These are phyloP conservation scores for Coelastrella sp. DNA, from an alignment of 139 green algal genomes.

Conservation along the genomic window DNA sequence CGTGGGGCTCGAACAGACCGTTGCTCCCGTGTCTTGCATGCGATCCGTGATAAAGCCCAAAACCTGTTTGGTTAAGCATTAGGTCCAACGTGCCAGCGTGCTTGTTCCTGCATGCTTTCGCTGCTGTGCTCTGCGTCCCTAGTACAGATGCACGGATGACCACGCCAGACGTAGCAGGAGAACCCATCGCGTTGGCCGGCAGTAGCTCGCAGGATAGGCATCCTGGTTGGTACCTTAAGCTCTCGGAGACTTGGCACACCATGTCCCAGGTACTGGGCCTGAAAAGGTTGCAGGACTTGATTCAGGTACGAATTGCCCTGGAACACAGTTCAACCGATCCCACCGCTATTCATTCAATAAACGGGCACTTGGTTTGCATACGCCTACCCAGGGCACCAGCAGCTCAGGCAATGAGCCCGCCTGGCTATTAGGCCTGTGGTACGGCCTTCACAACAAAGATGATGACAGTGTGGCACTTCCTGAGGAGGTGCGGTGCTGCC, in stretches of 20 bases:
- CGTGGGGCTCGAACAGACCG: too few relatives aligned
- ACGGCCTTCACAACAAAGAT: conserved; percentile 44
- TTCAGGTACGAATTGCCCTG: conserved; percentile 53
- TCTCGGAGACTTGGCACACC: conserved; percentile 20
- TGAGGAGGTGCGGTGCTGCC: conserved; percentile 21
- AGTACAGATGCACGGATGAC: conserved; percentile 4
- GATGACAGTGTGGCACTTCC: neutral
- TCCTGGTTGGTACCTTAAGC: conserved; percentile 19
- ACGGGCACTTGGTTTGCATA: neutral
- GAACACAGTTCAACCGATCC: neutral
- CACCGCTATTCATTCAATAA: neutral
- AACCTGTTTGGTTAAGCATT: too few relatives aligned
- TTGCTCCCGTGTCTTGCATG: too few relatives aligned
- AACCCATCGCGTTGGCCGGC: neutral
- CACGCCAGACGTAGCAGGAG: neutral
- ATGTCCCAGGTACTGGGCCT: conserved; percentile 74
- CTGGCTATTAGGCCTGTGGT: conserved; percentile 65
- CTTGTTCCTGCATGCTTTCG: too few relatives aligned
- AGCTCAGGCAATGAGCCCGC: conserved; percentile 44
- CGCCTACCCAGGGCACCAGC: conserved; percentile 45
- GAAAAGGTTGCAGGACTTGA: conserved; percentile 65
- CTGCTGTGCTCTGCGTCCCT: neutral
- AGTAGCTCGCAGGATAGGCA: neutral
- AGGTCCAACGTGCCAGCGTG: too few relatives aligned
- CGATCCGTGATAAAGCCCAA: too few relatives aligned